phyloP scores from a whole-genome alignment of 306 rosid species.

The Castanopsis chinensis region DNA sequence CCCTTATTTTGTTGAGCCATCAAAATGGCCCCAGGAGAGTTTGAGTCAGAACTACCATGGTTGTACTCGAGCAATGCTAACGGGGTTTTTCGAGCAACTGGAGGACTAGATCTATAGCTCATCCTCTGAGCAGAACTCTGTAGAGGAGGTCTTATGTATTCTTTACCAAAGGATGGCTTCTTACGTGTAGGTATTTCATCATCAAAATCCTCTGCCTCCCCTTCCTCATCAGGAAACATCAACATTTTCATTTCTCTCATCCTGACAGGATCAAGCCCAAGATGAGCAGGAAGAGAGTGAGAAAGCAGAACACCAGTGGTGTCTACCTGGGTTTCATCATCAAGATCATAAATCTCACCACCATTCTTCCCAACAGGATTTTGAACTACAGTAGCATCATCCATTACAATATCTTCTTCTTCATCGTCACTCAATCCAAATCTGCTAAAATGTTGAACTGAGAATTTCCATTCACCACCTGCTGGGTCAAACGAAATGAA shows the following conservation, averaged over 20 bases:
- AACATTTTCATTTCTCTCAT: slow-evolving; percentile 92
- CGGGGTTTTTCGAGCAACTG: slow-evolving; percentile 70
- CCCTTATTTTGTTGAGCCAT: slow-evolving; percentile 80
- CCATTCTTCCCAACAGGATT: slow-evolving; percentile 35
- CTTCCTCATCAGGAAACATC: slow-evolving; percentile 72
- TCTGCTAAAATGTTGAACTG: slow-evolving; percentile 87
- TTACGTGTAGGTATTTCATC: slow-evolving; percentile 25
- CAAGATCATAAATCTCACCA: slow-evolving; percentile 51
- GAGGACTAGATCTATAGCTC: slow-evolving; percentile 55
- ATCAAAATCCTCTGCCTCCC: slow-evolving; percentile 40
- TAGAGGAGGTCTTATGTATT: slow-evolving; percentile 42
- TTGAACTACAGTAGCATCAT: slow-evolving; percentile 42
- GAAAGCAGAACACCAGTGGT: slow-evolving; percentile 55
- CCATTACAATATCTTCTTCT: slow-evolving; percentile 75
- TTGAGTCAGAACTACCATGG: slow-evolving; percentile 70
- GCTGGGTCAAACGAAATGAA: slow-evolving; percentile 67
- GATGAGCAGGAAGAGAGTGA: slow-evolving; percentile 94
- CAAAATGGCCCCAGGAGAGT: slow-evolving; percentile 70
- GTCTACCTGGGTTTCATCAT: slow-evolving; percentile 45
- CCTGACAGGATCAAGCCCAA: slow-evolving; percentile 86
- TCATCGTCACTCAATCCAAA: slow-evolving; percentile 88
- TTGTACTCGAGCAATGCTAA: slow-evolving; percentile 79
- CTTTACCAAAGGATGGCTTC: slow-evolving; percentile 48
- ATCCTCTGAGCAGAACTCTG: slow-evolving; percentile 48
- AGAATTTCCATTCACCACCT: slow-evolving; percentile 79